Conservation (phyloP, 1,284 basidiomycete genomes). For the Pseudozyma hubeiensis region DNA sequence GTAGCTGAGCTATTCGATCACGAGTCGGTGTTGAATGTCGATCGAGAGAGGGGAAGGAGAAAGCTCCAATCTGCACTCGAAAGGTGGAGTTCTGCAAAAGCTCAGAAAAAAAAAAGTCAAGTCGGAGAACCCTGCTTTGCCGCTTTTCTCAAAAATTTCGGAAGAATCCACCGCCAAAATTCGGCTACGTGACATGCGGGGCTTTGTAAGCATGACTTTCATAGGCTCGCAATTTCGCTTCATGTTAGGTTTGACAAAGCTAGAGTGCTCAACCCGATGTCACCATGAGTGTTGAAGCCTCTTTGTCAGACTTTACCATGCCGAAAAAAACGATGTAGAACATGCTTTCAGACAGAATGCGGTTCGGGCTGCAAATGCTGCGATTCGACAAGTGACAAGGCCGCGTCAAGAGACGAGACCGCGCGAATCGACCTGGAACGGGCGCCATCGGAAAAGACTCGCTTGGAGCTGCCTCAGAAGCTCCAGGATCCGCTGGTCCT, state of each 20-base stretch:
- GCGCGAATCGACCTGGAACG: slow-evolving; percentile 20
- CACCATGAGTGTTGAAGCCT: no score
- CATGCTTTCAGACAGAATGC: no score
- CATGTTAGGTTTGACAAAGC: no score
- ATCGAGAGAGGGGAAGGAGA: no score
- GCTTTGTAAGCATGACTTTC: slow-evolving; percentile 17
- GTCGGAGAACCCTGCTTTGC: neutral
- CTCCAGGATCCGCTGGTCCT: slow-evolving; percentile 25
- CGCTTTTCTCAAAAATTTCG: slow-evolving; percentile 7
- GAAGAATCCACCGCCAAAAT: neutral
- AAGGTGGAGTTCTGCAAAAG: slow-evolving; percentile 3
- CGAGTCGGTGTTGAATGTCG: no score
- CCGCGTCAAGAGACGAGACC: slow-evolving; percentile 22
- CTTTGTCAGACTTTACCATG: no score
- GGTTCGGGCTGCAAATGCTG: neutral
- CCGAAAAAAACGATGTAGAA: no score
- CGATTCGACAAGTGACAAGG: neutral
- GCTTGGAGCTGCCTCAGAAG: slow-evolving; percentile 27
- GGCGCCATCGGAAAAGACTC: slow-evolving; percentile 42
- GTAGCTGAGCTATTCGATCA: no score
- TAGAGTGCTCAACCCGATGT: no score
- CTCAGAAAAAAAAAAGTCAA: no score
- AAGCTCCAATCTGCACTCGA: no score
- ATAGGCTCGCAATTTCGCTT: no score
- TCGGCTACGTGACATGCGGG: neutral